phyloP scores from a whole-genome alignment of 495 filamentous ascomycete genomes.

The Neurospora sp. region DNA sequence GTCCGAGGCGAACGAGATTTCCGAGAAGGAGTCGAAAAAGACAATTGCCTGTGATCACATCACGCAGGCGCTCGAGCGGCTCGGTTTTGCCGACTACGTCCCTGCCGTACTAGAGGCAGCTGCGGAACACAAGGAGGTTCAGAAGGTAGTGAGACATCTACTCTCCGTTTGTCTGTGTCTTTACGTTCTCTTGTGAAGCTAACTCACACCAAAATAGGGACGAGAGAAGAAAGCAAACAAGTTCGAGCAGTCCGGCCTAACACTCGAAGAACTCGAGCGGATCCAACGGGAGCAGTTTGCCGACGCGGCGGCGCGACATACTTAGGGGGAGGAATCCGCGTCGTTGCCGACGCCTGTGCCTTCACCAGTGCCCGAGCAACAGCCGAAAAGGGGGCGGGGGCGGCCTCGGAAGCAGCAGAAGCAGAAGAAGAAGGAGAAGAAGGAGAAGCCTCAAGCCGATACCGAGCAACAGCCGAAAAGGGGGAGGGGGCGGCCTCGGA shows the following conservation, averaged over 20 bases:
- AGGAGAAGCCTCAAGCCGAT: not conserved
- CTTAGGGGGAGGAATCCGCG: constrained; percentile 5
- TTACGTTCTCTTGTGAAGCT: not conserved
- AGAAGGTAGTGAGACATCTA: constrained; percentile 56
- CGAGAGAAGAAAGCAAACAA: constrained; percentile 96
- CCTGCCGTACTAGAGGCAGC: constrained; percentile 77
- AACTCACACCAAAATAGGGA: constrained; percentile 42
- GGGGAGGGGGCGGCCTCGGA: not conserved
- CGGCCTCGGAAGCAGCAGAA: not conserved
- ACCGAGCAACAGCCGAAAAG: not conserved
- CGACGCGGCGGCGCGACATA: constrained; percentile 50
- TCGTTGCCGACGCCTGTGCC: not conserved
- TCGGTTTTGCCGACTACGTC: constrained; percentile 88
- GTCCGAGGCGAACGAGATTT: constrained; percentile 95
- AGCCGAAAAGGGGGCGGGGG: not conserved
- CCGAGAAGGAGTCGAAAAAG: constrained; percentile 96
- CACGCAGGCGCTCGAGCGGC: constrained; percentile 77
- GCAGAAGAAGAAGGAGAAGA: not conserved
- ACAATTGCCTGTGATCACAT: constrained; percentile 97
- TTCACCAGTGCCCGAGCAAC: not conserved
- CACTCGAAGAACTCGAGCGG: constrained; percentile 76
- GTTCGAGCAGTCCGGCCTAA: constrained; percentile 85
- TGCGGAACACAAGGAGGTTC: constrained; percentile 80
- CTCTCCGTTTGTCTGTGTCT: not conserved
- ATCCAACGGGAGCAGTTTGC: constrained; percentile 89